Conservation (phyloP, 2,329 filamentous ascomycete genomes). For the Periconia sp. region DNA sequence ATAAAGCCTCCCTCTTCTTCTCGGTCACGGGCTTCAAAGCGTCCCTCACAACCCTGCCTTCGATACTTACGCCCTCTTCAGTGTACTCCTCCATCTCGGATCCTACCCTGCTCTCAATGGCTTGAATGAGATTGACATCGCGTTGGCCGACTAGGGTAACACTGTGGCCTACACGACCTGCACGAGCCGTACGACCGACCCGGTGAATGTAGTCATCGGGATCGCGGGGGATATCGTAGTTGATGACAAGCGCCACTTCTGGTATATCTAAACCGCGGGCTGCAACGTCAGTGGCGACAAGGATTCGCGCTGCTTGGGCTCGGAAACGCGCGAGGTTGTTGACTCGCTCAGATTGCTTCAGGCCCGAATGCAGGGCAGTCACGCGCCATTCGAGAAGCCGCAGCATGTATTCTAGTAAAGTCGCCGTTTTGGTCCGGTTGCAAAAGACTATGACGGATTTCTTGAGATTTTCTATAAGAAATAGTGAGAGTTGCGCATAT, state of each 20-base stretch:
- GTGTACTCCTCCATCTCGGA: conserved; percentile 80
- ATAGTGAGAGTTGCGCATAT: neutral
- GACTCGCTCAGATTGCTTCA: conserved; percentile 83
- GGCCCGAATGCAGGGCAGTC: conserved; percentile 85
- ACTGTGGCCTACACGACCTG: conserved; percentile 80
- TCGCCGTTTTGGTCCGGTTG: conserved; percentile 88
- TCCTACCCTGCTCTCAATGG: conserved; percentile 85
- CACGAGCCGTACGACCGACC: conserved; percentile 92
- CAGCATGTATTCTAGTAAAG: conserved; percentile 86
- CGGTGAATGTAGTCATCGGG: conserved; percentile 98
- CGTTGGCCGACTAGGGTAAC: conserved; percentile 91
- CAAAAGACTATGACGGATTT: conserved; percentile 92
- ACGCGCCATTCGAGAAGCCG: conserved; percentile 87
- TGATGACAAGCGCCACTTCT: conserved; percentile 86
- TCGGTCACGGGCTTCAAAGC: conserved; percentile 89
- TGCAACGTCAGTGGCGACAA: conserved; percentile 95
- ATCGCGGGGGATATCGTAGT: conserved; percentile 95
- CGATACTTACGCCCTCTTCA: conserved; percentile 93
- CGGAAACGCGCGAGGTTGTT: conserved; percentile 92
- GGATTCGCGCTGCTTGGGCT: conserved; percentile 82
- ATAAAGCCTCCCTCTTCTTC: conserved; percentile 88
- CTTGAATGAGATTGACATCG: conserved; percentile 88
- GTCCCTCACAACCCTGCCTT: conserved; percentile 84
- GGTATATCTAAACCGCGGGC: conserved; percentile 95
- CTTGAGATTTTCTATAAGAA: conserved; percentile 63